A percentile compares a stretch with the other conserved stretches of the same genome.
phyloP scores from a whole-genome alignment of 495 filamentous ascomycete genomes.

The Achaetomiella virescens region DNA sequence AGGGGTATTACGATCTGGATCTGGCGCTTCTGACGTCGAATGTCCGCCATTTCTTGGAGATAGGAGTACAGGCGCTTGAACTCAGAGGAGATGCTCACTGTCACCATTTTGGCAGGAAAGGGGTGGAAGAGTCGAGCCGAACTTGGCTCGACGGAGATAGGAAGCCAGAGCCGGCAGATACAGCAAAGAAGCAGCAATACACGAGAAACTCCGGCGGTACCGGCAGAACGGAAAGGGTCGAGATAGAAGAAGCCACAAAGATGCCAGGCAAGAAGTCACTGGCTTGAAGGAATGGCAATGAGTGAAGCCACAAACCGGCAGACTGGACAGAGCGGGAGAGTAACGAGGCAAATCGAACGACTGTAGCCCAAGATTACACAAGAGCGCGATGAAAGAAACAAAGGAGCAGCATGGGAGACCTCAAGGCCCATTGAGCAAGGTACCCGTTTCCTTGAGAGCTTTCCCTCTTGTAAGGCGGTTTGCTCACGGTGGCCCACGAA shows the following conservation, averaged over 20 bases:
- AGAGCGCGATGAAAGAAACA: constrained; percentile 19
- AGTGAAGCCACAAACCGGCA: not conserved
- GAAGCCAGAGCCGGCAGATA: not conserved
- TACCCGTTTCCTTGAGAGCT: not conserved
- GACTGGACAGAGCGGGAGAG: constrained; percentile 4
- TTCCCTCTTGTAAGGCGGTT: constrained; percentile 13
- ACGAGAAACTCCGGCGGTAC: not conserved
- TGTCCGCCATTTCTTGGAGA: constrained; percentile 18
- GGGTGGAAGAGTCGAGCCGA: not conserved
- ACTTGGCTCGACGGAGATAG: not conserved
- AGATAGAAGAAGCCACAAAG: not conserved
- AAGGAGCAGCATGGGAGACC: constrained; percentile 21
- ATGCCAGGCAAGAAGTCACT: not conserved
- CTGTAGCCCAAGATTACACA: constrained; percentile 6
- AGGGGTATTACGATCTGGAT: constrained; percentile 24
- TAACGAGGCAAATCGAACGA: constrained; percentile 4
- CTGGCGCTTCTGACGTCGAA: constrained; percentile 16
- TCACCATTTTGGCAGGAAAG: not conserved
- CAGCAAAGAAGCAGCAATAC: not conserved
- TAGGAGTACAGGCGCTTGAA: constrained; percentile 23
- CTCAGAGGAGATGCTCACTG: constrained; percentile 19
- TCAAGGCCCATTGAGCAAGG: constrained; percentile 15
- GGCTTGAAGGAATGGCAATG: not conserved
- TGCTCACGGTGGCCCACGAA: constrained; percentile 1
- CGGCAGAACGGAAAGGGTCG: not conserved